phyloP scores from a whole-genome alignment of 305 asterid genomes.

The Petunia hybrid region DNA sequence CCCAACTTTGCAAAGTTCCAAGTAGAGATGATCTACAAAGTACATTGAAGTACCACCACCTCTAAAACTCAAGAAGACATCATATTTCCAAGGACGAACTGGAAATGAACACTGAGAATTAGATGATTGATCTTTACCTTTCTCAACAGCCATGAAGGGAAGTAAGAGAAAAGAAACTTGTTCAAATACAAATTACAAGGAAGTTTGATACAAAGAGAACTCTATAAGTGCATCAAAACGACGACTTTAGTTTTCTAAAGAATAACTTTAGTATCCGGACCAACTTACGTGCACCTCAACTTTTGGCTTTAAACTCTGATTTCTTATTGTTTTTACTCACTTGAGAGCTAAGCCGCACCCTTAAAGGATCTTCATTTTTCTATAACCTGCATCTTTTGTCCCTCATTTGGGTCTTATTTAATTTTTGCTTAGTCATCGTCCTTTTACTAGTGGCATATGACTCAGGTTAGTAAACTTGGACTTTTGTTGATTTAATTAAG shows the following conservation, averaged over 20 bases:
- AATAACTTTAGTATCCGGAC: too few relatives aligned
- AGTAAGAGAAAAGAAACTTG: neutral
- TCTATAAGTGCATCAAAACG: neutral
- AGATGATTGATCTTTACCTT: neutral
- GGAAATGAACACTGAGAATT: neutral
- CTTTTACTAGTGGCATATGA: neutral
- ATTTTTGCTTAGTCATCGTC: neutral
- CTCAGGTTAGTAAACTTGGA: neutral
- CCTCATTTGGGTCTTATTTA: neutral
- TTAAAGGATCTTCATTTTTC: too few relatives aligned
- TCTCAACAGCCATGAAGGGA: neutral
- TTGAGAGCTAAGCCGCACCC: too few relatives aligned
- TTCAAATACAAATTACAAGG: neutral
- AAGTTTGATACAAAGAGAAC: neutral
- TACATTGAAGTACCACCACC: neutral
- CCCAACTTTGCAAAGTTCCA: neutral
- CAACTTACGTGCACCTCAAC: too few relatives aligned
- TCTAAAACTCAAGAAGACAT: constrained; percentile 26
- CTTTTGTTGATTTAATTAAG: neutral
- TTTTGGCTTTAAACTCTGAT: too few relatives aligned
- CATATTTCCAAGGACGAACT: neutral
- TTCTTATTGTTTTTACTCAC: too few relatives aligned
- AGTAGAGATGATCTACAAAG: constrained; percentile 12
- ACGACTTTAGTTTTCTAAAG: neutral
- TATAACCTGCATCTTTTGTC: neutral